Evolutionary conservation across 2,329 filamentous ascomycete species (phyloP).

Genomic region (Phaeophleospora eucalypticola): DNA sequence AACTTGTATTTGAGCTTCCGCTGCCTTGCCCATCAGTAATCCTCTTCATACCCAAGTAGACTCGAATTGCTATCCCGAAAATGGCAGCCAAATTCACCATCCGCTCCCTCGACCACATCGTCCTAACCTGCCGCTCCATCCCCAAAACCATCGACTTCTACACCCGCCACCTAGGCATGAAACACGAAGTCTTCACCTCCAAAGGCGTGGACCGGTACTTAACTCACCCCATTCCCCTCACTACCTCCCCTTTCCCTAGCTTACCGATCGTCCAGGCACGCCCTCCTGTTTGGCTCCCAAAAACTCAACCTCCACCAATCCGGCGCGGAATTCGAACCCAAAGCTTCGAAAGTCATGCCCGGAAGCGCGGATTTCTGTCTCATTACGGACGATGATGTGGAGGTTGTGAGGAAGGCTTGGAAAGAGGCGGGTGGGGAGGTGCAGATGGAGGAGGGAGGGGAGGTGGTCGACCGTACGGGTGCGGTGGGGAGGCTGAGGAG

Average conservation of each 20-base stretch:
- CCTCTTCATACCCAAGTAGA: no score
- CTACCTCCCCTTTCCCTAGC: constrained; percentile 19
- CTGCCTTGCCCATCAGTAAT: no score
- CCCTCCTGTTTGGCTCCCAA: constrained; percentile 54
- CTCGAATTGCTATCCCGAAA: no score
- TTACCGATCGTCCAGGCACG: constrained; percentile 40
- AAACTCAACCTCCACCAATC: constrained; percentile 58
- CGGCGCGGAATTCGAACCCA: constrained; percentile 58
- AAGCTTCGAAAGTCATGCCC: constrained; percentile 45
- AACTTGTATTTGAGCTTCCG: no score
- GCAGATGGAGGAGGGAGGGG: constrained; percentile 42
- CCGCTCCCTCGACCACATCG: constrained; percentile 55
- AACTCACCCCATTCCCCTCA: background rate
- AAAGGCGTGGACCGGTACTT: constrained; percentile 25
- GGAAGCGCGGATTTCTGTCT: constrained; percentile 61
- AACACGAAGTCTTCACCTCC: constrained; percentile 49
- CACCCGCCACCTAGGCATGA: constrained; percentile 55
- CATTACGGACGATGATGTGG: constrained; percentile 50
- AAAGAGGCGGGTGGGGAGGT: constrained; percentile 46
- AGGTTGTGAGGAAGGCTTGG: constrained; percentile 43
- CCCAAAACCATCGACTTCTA: constrained; percentile 53
- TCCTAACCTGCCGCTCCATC: constrained; percentile 55
- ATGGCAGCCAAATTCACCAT: constrained; percentile 27
- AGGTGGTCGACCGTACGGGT: constrained; percentile 54
- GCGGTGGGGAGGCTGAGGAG: constrained; percentile 53